phyloP scores from a whole-genome alignment of 345 rosid genomes.

The Noccaea caerulescens region DNA sequence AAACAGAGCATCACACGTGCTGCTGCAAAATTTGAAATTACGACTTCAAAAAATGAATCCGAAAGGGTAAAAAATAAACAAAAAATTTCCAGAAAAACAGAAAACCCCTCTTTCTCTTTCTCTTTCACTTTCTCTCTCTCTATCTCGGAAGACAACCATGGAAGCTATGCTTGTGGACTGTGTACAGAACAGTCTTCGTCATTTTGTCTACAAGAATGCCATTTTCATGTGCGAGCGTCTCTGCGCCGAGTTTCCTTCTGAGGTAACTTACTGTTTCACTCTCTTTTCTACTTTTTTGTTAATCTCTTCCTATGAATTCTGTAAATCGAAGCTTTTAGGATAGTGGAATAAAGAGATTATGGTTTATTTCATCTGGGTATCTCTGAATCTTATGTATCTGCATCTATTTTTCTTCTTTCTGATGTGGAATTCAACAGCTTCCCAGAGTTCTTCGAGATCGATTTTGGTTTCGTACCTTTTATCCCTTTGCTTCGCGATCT shows the following conservation, averaged over 20 bases:
- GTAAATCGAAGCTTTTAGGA: conserved; percentile 31
- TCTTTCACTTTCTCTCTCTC: no score
- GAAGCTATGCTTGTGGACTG: conserved; percentile 82
- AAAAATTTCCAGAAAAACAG: conserved; percentile 34
- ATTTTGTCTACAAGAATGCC: conserved; percentile 83
- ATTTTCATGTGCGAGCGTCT: conserved; percentile 97
- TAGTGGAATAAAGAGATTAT: background rate
- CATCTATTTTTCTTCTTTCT: background rate
- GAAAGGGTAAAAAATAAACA: conserved; percentile 19
- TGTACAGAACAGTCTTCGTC: conserved; percentile 84
- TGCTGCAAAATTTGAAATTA: conserved; percentile 39
- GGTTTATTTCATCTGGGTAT: conserved; percentile 10
- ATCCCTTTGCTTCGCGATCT: conserved; percentile 24
- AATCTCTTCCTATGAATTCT: conserved; percentile 9
- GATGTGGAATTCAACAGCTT: conserved; percentile 24
- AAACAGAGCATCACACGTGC: conserved; percentile 43
- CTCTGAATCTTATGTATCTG: background rate
- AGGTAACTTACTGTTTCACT: conserved; percentile 54
- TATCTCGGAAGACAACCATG: conserved; percentile 54
- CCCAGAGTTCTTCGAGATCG: conserved; percentile 41
- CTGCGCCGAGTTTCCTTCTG: conserved; percentile 97
- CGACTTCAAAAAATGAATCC: conserved; percentile 22
- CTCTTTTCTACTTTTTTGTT: background rate
- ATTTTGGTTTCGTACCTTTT: conserved; percentile 28
- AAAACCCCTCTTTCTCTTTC: conserved; percentile 37